Conservation (phyloP, 129 eudicot species). For the Centella asiatica region DNA sequence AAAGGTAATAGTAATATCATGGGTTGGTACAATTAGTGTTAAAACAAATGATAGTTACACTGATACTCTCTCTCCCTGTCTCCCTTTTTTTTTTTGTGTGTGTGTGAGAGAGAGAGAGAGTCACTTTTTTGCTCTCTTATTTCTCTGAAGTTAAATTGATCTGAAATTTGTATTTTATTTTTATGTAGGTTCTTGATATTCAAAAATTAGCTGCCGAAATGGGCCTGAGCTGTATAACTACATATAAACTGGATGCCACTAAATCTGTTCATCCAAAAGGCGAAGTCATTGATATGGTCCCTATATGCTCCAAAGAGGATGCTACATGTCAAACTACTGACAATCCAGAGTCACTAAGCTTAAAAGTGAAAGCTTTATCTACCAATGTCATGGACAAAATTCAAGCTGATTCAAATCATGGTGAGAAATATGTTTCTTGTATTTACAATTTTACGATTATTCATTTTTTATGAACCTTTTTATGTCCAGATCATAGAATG, state of each 20-base stretch:
- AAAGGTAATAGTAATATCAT: no score
- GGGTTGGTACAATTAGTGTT: no score
- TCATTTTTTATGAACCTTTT: neutral
- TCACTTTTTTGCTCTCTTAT: neutral
- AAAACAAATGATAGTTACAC: no score
- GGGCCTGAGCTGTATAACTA: conserved; percentile 63
- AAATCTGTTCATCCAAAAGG: conserved; percentile 48
- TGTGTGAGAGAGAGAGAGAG: no score
- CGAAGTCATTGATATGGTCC: conserved; percentile 20
- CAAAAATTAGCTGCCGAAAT: conserved; percentile 70
- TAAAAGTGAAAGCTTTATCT: conserved; percentile 11
- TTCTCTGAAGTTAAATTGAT: neutral
- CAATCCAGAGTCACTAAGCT: conserved; percentile 13
- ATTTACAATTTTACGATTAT: no score
- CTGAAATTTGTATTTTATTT: neutral
- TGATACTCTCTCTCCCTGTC: no score
- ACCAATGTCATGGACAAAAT: conserved; percentile 9
- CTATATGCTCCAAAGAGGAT: conserved; percentile 19
- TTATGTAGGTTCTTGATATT: conserved; percentile 60
- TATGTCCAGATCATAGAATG: neutral
- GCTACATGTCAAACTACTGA: conserved; percentile 16
- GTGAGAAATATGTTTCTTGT: conserved; percentile 16
- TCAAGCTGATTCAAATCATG: conserved; percentile 3
- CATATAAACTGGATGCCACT: conserved; percentile 85
- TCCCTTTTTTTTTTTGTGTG: no score